Evolutionary conservation across 1,284 basidiomycete species (phyloP).

Genomic region (Boletus calvinii): DNA sequence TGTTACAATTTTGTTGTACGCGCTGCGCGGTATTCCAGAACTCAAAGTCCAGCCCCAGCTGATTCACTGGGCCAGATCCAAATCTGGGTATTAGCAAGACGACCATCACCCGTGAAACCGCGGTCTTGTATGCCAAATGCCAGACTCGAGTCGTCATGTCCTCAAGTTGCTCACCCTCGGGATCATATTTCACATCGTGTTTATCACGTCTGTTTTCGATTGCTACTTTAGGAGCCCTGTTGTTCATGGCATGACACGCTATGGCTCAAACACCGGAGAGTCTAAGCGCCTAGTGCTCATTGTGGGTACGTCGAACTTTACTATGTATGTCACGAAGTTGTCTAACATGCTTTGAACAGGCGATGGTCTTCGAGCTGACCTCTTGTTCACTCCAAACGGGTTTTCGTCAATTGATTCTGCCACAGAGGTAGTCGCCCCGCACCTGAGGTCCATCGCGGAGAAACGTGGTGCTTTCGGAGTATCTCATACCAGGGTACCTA

Average conservation of each 20-base stretch:
- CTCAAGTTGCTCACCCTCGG: constrained; percentile 57
- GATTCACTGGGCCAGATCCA: neutral
- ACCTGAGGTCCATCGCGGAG: constrained; percentile 68
- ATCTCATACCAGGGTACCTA: constrained; percentile 86
- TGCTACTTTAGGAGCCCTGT: constrained; percentile 87
- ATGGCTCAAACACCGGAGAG: constrained; percentile 45
- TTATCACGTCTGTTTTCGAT: constrained; percentile 79
- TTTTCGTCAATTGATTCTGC: constrained; percentile 53
- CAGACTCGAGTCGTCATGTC: constrained; percentile 22
- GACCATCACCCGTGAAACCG: neutral
- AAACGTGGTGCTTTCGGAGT: constrained; percentile 77
- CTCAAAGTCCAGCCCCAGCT: neutral
- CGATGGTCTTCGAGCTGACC: constrained; percentile 83
- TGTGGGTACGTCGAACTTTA: constrained; percentile 52
- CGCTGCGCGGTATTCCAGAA: too few relatives aligned
- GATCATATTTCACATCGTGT: constrained; percentile 72
- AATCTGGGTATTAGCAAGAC: neutral
- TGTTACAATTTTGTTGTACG: too few relatives aligned
- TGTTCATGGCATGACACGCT: constrained; percentile 68
- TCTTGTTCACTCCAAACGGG: constrained; percentile 67
- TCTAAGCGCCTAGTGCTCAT: constrained; percentile 80
- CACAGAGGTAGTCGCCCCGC: constrained; percentile 72
- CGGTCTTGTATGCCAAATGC: constrained; percentile 15
- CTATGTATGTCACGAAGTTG: neutral
- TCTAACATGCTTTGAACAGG: constrained; percentile 41